Evolutionary conservation across 495 filamentous ascomycete genomes (phyloP).

Genomic region (Margaritispora aquatica): DNA sequence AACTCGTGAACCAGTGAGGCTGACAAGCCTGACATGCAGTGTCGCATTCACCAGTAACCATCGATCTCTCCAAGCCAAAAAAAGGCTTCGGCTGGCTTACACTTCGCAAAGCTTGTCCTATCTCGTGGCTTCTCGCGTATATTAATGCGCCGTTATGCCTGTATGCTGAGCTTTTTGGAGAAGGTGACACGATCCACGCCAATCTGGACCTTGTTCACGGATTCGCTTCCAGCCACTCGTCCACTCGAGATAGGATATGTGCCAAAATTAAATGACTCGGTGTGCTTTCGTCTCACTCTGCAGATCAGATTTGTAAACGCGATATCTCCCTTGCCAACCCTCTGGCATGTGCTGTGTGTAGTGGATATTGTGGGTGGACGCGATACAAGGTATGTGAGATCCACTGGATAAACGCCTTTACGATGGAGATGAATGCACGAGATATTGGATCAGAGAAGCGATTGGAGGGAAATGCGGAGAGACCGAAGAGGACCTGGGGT

Average conservation of each 20-base stretch:
- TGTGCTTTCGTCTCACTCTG: background rate
- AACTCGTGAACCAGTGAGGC: background rate
- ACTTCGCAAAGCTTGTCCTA: background rate
- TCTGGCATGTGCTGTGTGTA: background rate
- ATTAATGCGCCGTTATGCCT: background rate
- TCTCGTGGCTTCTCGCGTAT: background rate
- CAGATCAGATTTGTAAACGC: too few species aligned
- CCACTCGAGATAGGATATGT: background rate
- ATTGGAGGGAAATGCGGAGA: background rate
- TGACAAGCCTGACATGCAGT: conserved; percentile 1
- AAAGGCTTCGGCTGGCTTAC: background rate
- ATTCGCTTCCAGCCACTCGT: too few species aligned
- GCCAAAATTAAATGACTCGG: background rate
- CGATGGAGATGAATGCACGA: background rate
- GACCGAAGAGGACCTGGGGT: background rate
- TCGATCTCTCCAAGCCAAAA: too few species aligned
- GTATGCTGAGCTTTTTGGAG: too few species aligned
- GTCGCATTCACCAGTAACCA: too few species aligned
- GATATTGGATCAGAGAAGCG: too few species aligned
- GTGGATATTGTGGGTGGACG: too few species aligned
- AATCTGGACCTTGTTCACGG: too few species aligned
- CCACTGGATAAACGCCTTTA: background rate
- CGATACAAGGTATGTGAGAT: background rate
- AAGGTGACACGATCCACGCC: background rate
- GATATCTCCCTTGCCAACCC: too few species aligned